Evolutionary conservation across 495 filamentous ascomycete genomes (phyloP), one percentile per base, ranked within the genome.

Genomic region (Daldinia bambusicola): DNA sequence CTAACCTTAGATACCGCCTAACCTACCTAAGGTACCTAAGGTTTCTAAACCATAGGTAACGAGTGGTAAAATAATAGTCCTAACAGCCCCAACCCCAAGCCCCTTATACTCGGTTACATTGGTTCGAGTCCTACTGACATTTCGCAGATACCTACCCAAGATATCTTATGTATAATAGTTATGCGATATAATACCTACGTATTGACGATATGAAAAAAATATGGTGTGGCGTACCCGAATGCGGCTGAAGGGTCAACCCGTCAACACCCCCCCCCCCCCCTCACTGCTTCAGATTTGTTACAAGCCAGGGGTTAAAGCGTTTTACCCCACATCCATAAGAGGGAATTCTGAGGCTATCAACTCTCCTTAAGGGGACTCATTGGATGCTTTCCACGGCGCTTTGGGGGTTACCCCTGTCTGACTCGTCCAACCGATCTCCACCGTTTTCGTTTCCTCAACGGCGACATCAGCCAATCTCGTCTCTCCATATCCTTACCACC

Each of bases 251-350:
- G 65, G 60, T 61, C 9, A 1, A 37, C 53, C 30, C n/a, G n/a
- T n/a, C n/a, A n/a, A n/a, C n/a, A n/a, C n/a, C 1, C 9, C 34
- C 34, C 34, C 34, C 9, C 34, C 1, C 2, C 34, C 31, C 55
- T 66, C 22, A 36, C 61, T 83, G 83, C 82, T 71, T 84, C 83
- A 84, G 75, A 66, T 75, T 73, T 80, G 83, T 84, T 79, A 74
- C 81, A 85, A 75, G 77, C 82, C 83, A 81, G 79, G 83, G 82
- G 74, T 79, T 51, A 36, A 57, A 67, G 70, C 66, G 71, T 71
- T 76, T 68, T 75, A 74, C 61, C 63, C 73, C 70, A 78, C 74
- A 74, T 61, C 58, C 50, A n/a, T 32, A 31, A 68, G 41, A 63
- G 61, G 56, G 10, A 55, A 61, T 66, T 59, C 61, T 69, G 66